Conservation (phyloP, 306 rosid species). For the Begonia masoniana region DNA sequence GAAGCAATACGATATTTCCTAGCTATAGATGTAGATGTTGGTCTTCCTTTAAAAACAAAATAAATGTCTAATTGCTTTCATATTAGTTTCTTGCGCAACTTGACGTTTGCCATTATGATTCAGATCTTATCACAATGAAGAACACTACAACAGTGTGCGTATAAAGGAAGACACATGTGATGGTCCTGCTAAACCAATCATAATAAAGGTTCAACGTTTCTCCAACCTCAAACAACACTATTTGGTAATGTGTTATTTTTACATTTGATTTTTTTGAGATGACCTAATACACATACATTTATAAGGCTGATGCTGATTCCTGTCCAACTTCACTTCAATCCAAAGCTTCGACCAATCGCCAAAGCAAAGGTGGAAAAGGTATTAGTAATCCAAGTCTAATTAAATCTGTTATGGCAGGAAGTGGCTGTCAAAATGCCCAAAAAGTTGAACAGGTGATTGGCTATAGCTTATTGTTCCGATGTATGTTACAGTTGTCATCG, state of each 20-base stretch:
- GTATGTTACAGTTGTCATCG: background rate
- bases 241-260: no score
- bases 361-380: slow-evolving; percentile 20
- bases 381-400: slow-evolving; percentile 29
- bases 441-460: slow-evolving; percentile 51
- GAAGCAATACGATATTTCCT: no score
- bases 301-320: slow-evolving; percentile 71
- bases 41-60: no score
- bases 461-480: background rate
- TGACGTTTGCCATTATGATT: no score
- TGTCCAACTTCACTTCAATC: slow-evolving; percentile 46
- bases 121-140: slow-evolving; percentile 76
- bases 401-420: slow-evolving; percentile 59
- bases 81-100: no score
- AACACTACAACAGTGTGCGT: slow-evolving; percentile 77
- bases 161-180: slow-evolving; percentile 55
- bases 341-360: slow-evolving; percentile 19
- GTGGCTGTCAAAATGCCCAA: slow-evolving; percentile 46
- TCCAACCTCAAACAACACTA: no score
- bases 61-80: no score
- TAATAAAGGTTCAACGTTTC: slow-evolving; percentile 39
- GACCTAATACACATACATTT: slow-evolving; percentile 47
- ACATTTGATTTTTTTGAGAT: slow-evolving; percentile 9
- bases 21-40: no score
- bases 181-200: slow-evolving; percentile 63